Evolutionary conservation across 2,329 filamentous ascomycete species (phyloP).

Genomic region (Claviceps quebecensis): DNA sequence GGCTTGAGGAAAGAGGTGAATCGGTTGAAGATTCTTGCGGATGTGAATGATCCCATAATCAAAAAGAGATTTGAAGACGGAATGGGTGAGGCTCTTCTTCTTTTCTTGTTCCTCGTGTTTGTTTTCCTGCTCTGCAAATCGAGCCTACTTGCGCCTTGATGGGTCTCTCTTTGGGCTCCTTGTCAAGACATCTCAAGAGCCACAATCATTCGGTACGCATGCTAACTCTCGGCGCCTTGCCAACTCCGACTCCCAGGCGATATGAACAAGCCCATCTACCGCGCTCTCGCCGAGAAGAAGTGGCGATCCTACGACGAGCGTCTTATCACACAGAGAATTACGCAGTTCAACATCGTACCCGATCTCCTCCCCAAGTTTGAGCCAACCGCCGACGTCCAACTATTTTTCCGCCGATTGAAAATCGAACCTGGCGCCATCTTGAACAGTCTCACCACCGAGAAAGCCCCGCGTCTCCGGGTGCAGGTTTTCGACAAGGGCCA

Average conservation of each 20-base stretch:
- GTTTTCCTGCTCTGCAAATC: background rate
- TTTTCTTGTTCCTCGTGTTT: background rate
- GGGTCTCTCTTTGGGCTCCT: background rate
- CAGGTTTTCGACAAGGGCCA: slow-evolving; percentile 75
- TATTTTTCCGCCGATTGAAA: slow-evolving; percentile 61
- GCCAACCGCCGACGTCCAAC: slow-evolving; percentile 62
- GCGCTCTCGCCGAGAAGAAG: slow-evolving; percentile 71
- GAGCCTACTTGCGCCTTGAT: background rate
- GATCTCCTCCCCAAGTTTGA: slow-evolving; percentile 75
- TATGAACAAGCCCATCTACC: slow-evolving; percentile 94
- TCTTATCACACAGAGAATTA: slow-evolving; percentile 71
- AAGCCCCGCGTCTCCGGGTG: slow-evolving; percentile 60
- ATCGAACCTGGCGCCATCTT: slow-evolving; percentile 68
- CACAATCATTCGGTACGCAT: background rate
- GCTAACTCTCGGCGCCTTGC: background rate
- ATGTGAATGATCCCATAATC: slow-evolving; percentile 88
- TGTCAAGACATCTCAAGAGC: too few species aligned
- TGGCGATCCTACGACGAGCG: slow-evolving; percentile 75
- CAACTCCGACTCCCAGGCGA: slow-evolving; percentile 44
- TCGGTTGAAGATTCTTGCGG: slow-evolving; percentile 71
- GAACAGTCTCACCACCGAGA: slow-evolving; percentile 58
- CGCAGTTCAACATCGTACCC: slow-evolving; percentile 75
- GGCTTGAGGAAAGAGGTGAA: slow-evolving; percentile 63
- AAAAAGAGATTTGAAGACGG: slow-evolving; percentile 93
- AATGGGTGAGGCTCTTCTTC: slow-evolving; percentile 43